Conservation (phyloP, 2,329 filamentous ascomycete genomes). For the Cordyceps farinosa region DNA sequence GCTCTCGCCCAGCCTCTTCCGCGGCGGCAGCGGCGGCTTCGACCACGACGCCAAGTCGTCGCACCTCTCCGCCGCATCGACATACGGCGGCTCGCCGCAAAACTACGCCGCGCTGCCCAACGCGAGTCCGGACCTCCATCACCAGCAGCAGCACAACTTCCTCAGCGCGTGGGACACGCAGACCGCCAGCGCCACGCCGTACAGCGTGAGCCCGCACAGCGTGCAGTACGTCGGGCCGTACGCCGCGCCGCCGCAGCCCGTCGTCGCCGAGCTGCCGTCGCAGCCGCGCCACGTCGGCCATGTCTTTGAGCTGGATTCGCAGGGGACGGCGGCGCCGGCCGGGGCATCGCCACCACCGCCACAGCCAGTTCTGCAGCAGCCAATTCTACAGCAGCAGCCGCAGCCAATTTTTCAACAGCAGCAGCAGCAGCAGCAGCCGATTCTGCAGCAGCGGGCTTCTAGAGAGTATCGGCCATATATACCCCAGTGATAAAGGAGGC, state of each 20-base stretch:
- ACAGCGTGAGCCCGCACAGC: not conserved
- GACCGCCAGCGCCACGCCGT: not conserved
- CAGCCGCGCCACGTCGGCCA: not conserved
- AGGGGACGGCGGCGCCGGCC: not conserved
- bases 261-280: slow-evolving; percentile 2
- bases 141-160: slow-evolving; percentile 4
- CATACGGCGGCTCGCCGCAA: not conserved
- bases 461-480: slow-evolving; percentile 9
- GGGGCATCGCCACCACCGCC: not conserved
- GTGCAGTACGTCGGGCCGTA: slow-evolving; percentile 13
- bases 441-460: not conserved
- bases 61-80: slow-evolving; percentile 6
- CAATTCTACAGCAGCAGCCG: too few species aligned
- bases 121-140: not conserved
- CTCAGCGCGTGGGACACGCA: not conserved
- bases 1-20: slow-evolving; percentile 21
- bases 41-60: slow-evolving; percentile 20
- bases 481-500: not conserved
- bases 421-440: not conserved
- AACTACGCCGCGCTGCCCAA: not conserved
- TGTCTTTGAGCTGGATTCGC: slow-evolving; percentile 14
- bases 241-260: slow-evolving; percentile 2
- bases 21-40: slow-evolving; percentile 1
- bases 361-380: not conserved
- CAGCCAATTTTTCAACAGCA: not conserved